A percentile compares a stretch with the other conserved stretches of the same genome.
These are phyloP conservation scores for Debaryomyces subglobosus DNA, from an alignment of 1,139 yeast species.

Conservation along the genomic window DNA sequence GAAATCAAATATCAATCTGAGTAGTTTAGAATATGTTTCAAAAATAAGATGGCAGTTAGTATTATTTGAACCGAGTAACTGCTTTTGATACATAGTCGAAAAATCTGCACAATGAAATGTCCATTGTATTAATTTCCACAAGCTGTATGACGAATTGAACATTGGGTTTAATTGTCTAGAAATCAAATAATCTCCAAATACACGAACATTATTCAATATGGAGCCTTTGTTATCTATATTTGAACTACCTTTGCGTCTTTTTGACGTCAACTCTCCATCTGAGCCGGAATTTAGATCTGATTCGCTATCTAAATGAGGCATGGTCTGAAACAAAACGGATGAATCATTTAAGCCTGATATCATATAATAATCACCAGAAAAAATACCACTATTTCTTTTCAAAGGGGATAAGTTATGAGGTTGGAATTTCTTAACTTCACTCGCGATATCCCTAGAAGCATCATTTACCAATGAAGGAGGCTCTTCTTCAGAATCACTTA, in stretches of 20 bases:
- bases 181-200: slow-evolving; percentile 37
- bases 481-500: slow-evolving; percentile 35
- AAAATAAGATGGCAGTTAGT: slow-evolving; percentile 29
- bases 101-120: slow-evolving; percentile 37
- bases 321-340: slow-evolving; percentile 16
- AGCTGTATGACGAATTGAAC: slow-evolving; percentile 21
- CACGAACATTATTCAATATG: slow-evolving; percentile 16
- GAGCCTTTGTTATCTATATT: background rate
- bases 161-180: slow-evolving; percentile 27
- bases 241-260: slow-evolving; percentile 2
- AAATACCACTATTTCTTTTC: background rate
- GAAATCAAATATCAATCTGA: slow-evolving; percentile 26
- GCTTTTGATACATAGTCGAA: slow-evolving; percentile 22
- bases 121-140: slow-evolving; percentile 42
- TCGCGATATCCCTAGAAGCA: slow-evolving; percentile 19
- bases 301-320: background rate
- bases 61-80: slow-evolving; percentile 20
- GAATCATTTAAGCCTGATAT: slow-evolving; percentile 22
- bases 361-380: slow-evolving; percentile 11
- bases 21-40: slow-evolving; percentile 16
- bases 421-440: slow-evolving; percentile 21
- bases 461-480: slow-evolving; percentile 12
- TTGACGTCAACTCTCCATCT: background rate
- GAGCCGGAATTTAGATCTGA: background rate
- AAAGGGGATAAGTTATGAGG: slow-evolving; percentile 7